Evolutionary conservation across 106 monocot genomes (phyloP).

Genomic region (Amphibolis antarctica): DNA sequence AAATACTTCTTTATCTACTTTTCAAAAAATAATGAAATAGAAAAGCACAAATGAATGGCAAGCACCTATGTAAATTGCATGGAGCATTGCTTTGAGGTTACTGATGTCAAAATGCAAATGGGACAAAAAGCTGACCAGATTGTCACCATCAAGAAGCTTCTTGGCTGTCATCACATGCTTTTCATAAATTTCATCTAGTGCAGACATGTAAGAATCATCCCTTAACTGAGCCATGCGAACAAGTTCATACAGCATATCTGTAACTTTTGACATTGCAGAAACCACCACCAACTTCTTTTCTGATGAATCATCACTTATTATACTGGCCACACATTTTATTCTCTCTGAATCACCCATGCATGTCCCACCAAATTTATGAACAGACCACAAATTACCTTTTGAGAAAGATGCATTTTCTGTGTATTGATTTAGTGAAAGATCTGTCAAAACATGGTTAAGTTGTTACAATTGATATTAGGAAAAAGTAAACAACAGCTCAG

Average conservation of each 20-base stretch:
- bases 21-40: background rate
- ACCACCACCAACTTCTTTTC: conserved; percentile 85
- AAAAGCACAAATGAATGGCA: background rate
- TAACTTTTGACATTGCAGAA: conserved; percentile 99
- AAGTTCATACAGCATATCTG: conserved; percentile 93
- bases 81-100: conserved; percentile 92
- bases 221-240: conserved; percentile 77
- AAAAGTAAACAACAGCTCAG: background rate
- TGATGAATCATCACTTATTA: conserved; percentile 51
- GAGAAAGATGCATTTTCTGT: conserved; percentile 26
- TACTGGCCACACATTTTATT: conserved; percentile 79
- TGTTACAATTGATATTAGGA: background rate
- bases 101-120: conserved; percentile 66
- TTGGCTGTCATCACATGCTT: conserved; percentile 81
- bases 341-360: conserved; percentile 84
- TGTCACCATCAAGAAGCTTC: conserved; percentile 69
- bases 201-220: conserved; percentile 68
- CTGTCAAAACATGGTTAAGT: conserved; percentile 20
- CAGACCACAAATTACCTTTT: conserved; percentile 86
- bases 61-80: conserved; percentile 87
- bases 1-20: too few relatives aligned
- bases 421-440: conserved; percentile 42
- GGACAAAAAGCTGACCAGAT: conserved; percentile 65
- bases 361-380: conserved; percentile 99
- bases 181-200: conserved; percentile 72